Percentiles rank a stretch among this genome's conserved stretches.
These are phyloP conservation scores for Chenopodium album DNA, from an alignment of 148 eudicot genomes.

Conservation along the genomic window DNA sequence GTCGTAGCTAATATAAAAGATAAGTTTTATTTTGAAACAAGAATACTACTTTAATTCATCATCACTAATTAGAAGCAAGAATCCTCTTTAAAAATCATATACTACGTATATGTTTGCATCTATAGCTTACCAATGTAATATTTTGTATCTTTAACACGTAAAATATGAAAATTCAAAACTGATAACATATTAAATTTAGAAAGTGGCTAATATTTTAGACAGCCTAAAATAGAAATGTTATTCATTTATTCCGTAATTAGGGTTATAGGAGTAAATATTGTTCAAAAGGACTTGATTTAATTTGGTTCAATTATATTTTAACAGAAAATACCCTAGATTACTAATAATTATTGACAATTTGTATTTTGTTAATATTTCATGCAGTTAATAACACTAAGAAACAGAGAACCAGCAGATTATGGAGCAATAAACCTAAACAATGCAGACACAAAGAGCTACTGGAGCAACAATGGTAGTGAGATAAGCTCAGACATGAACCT, in stretches of 20 bases:
- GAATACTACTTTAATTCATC: no score
- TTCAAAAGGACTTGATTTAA: no score
- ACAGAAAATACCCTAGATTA: no score
- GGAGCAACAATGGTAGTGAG: constrained; percentile 70
- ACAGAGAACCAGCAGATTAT: constrained; percentile 40
- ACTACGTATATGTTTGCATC: no score
- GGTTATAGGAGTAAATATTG: background rate
- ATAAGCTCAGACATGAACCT: constrained; percentile 56
- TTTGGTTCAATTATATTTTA: no score
- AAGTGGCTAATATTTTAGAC: no score
- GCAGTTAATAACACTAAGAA: constrained; percentile 57
- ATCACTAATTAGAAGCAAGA: background rate
- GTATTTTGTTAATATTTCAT: background rate
- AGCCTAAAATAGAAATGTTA: no score
- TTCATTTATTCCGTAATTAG: background rate
- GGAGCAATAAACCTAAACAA: constrained; percentile 58
- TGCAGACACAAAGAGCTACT: constrained; percentile 54
- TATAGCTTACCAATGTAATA: no score
- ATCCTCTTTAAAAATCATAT: background rate
- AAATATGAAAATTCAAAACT: no score
- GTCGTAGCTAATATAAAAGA: no score
- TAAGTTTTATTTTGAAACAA: no score
- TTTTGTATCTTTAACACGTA: background rate
- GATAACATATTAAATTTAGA: no score
- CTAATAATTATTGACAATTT: background rate